Conservation (phyloP, 768 basidiomycete species). For the Suillus subluteus region DNA sequence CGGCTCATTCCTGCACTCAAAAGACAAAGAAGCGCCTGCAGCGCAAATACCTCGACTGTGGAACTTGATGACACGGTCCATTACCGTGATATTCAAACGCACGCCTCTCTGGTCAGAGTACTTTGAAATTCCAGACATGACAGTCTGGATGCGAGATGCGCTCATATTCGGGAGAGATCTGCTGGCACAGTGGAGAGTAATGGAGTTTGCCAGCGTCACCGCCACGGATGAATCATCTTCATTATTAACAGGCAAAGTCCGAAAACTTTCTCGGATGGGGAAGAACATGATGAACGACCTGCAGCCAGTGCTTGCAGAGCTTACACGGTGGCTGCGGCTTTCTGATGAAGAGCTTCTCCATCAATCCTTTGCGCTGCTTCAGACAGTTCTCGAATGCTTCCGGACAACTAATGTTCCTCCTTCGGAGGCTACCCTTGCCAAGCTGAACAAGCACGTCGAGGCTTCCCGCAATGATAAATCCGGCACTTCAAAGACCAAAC, state of each 20-base stretch:
- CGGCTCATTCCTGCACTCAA: constrained; percentile 49
- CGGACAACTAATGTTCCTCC: constrained; percentile 62
- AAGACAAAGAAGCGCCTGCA: constrained; percentile 49
- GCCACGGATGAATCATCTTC: constrained; percentile 25
- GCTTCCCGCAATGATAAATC: constrained; percentile 56
- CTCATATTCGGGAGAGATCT: constrained; percentile 90
- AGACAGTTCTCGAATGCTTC: constrained; percentile 79
- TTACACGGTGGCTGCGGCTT: constrained; percentile 87
- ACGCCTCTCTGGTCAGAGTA: constrained; percentile 83
- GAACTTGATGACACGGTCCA: constrained; percentile 77
- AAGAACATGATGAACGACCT: constrained; percentile 78
- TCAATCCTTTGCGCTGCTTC: constrained; percentile 84
- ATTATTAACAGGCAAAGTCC: constrained; percentile 33
- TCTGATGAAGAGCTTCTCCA: constrained; percentile 92
- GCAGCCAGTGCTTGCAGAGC: constrained; percentile 76
- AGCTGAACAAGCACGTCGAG: constrained; percentile 67
- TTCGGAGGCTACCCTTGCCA: constrained; percentile 55
- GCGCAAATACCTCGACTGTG: constrained; percentile 72
- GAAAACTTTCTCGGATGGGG: constrained; percentile 61
- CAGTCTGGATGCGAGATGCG: constrained; percentile 98
- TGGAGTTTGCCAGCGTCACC: constrained; percentile 62
- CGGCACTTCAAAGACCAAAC: constrained; percentile 51
- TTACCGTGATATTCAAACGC: constrained; percentile 82
- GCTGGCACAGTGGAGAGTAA: constrained; percentile 75
- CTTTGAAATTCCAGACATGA: constrained; percentile 85